Base-by-base conservation (phyloP, 768 basidiomycete genomes). In the Pholiota microspora region DNA sequence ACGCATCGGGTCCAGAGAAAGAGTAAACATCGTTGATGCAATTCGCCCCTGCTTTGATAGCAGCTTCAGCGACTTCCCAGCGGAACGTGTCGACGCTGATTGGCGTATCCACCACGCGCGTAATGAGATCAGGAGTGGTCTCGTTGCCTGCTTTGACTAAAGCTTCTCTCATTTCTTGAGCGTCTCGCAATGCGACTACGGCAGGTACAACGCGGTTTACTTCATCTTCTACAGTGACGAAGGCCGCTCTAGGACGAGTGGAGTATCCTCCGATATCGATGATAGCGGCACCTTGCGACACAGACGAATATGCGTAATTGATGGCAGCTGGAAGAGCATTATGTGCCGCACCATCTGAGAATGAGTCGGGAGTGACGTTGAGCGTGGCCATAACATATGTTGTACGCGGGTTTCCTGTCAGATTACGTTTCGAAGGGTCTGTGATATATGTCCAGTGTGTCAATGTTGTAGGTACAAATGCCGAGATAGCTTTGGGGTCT, bases 251-350 rank as follows among this genome's bases (percentile, higher is more conserved):
- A 0, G 96, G 97, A 9, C 94, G 82, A 0, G 95, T 99, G 0
- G 93, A 95, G 70, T 93, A 92, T 0, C 97, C 97, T 0, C 97
- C 96, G 16, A 98, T 78, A 68, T 99, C 97, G 55, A 98, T 72
- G 53, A 99, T 89, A 53, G 84, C 77, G 0, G 89, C 87, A 1
- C 88, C 88, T 0, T 73, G 73, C 0, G 68, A 57, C 2, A 84
- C 73, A 0, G 92, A 77, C 3, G 71, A 48, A 3, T 64, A 57
- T 0, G 77, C 74, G 57, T 87, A 89, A 2, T 65, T 61, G 13
- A 93, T 62, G 0, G 88, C 89, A 8, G 75, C 66, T 0, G 77
- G 59, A 9, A 85, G 59, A 0, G 77, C 77, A 57, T 79, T 75
- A 67, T 88, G 76, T 16, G 69, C 65, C 0, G 84, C 78, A 8